Conservation (phyloP, 768 basidiomycete genomes). For the Phanerochaete sordida region DNA sequence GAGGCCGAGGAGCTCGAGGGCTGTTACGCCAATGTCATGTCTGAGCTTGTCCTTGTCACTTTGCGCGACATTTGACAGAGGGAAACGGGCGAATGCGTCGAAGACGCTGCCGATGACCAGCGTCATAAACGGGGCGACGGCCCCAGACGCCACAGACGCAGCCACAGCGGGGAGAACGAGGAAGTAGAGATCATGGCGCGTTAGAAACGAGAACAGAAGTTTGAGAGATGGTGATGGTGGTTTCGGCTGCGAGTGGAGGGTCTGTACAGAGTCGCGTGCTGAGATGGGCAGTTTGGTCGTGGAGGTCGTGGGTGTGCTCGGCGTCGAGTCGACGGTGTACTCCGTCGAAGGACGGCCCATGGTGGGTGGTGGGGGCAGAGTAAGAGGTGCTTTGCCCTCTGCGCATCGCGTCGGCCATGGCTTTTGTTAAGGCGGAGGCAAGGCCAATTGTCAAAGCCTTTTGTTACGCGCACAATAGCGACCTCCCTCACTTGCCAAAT, state of each 20-base stretch:
- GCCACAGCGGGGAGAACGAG: slow-evolving; percentile 63
- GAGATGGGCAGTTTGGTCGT: slow-evolving; percentile 17
- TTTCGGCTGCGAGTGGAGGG: slow-evolving; percentile 19
- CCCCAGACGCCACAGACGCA: slow-evolving; percentile 61
- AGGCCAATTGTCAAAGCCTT: slow-evolving; percentile 8
- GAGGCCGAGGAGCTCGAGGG: slow-evolving; percentile 64
- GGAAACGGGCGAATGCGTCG: slow-evolving; percentile 62
- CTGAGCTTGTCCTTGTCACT: slow-evolving; percentile 50
- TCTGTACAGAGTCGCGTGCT: slow-evolving; percentile 16
- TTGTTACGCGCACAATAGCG: slow-evolving; percentile 12
- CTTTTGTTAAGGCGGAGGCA: slow-evolving; percentile 26
- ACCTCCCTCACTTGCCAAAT: slow-evolving; percentile 9
- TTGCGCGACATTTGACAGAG: slow-evolving; percentile 37
- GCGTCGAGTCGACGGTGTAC: slow-evolving; percentile 18
- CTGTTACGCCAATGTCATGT: slow-evolving; percentile 53
- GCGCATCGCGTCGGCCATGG: slow-evolving; percentile 17
- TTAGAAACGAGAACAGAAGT: slow-evolving; percentile 65
- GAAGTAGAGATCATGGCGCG: slow-evolving; percentile 49
- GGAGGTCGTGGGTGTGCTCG: slow-evolving; percentile 10
- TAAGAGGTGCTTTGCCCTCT: slow-evolving; percentile 7
- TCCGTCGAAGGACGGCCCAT: slow-evolving; percentile 19
- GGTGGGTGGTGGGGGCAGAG: slow-evolving; percentile 8
- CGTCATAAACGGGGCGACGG: slow-evolving; percentile 85
- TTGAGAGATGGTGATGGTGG: slow-evolving; percentile 50
- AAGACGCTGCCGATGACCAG: slow-evolving; percentile 75